These are phyloP conservation scores for Linnemannia exigua DNA, from an alignment of 192 early-diverging fungal species.

Conservation along the genomic window DNA sequence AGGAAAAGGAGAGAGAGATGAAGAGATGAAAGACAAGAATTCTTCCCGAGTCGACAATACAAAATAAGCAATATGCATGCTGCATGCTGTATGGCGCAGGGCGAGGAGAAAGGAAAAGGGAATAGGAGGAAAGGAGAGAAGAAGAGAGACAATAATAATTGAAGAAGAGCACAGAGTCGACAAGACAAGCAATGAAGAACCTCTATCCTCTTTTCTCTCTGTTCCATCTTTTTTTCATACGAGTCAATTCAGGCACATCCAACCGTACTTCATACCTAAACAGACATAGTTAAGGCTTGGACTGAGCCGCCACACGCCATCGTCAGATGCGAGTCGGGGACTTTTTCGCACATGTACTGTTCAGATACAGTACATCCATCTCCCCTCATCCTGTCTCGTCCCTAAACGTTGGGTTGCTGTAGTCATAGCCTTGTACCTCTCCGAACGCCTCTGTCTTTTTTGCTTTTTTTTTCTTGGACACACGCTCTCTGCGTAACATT, in stretches of 20 bases:
- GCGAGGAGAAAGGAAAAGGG: background rate
- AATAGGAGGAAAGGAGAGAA: background rate
- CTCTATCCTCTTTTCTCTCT: background rate
- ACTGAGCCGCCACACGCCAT: background rate
- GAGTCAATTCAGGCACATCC: background rate
- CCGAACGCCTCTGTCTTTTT: background rate
- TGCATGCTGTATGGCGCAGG: background rate
- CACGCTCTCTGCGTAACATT: background rate
- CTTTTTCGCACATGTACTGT: background rate
- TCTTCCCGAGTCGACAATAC: slow-evolving; percentile 2
- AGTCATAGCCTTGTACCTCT: background rate
- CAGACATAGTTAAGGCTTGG: background rate
- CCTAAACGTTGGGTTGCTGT: background rate
- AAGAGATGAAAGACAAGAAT: background rate
- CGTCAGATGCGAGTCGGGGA: background rate
- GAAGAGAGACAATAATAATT: background rate
- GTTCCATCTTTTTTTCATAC: background rate
- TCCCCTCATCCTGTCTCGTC: background rate
- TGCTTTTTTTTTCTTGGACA: background rate
- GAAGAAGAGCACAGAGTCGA: background rate
- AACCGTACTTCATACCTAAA: background rate
- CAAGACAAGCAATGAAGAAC: background rate
- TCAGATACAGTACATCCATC: background rate
- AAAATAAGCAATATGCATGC: background rate
- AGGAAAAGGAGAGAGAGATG: background rate